Conservation (phyloP, 106 monocot genomes). For the Allium cepa region DNA sequence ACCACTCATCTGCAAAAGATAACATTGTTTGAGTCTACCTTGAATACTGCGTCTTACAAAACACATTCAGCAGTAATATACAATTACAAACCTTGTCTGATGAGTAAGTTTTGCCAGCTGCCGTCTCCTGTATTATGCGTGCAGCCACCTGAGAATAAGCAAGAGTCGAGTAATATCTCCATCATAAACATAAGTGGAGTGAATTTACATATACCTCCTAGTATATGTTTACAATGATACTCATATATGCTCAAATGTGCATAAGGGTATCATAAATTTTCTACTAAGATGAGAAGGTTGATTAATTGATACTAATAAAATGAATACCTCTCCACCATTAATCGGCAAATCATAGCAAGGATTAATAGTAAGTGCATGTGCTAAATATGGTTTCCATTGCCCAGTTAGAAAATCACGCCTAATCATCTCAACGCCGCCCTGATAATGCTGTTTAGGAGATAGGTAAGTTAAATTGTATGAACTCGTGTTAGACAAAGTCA, state of each 20-base stretch:
- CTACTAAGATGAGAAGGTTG: too few relatives aligned
- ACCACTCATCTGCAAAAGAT: conserved; percentile 52
- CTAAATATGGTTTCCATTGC: conserved; percentile 88
- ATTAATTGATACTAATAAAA: background rate
- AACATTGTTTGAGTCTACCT: too few relatives aligned
- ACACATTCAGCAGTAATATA: background rate
- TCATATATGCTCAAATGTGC: background rate
- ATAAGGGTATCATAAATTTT: too few relatives aligned
- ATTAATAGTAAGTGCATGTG: conserved; percentile 70
- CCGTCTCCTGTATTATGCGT: conserved; percentile 74
- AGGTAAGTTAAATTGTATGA: background rate
- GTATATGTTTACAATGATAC: background rate
- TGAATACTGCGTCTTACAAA: background rate
- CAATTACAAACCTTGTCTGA: conserved; percentile 63
- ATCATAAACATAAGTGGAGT: background rate
- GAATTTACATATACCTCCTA: background rate
- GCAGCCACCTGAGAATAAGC: conserved; percentile 61
- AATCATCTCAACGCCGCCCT: conserved; percentile 97
- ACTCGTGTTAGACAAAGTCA: background rate
- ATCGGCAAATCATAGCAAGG: conserved; percentile 80
- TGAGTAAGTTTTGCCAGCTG: conserved; percentile 58
- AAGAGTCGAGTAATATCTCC: background rate
- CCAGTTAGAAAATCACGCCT: conserved; percentile 94
- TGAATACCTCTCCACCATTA: conserved; percentile 87
- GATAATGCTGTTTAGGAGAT: conserved; percentile 48